Evolutionary conservation across 108 stramenopile genomes (phyloP), one percentile per base, ranked within the genome.

Genomic region (Cylindrotheca fusiformis): DNA sequence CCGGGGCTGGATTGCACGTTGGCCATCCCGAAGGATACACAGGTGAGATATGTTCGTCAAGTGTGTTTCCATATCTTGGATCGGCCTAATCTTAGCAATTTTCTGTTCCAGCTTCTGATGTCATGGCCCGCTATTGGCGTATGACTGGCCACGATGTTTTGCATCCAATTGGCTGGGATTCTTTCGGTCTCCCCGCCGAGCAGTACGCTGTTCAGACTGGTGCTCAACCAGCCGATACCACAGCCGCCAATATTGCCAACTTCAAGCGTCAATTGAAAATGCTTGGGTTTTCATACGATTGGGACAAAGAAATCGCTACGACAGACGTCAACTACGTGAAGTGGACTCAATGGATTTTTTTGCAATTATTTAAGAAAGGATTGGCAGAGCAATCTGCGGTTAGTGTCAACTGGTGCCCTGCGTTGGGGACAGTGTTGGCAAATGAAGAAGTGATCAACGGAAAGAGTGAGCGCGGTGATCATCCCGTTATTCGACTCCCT

Each of bases 111-210:
- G 96, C 97, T 5, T 94, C 96, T 26, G 99, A 99, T 76, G 83
- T 96, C 45, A 95, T 98, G 95, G 75, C 97, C n/a, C 90, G 99
- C 5, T 98, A 96, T 68, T 97, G 88, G 90, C 85, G 99, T 48
- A 97, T 97, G 96, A 88, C 82, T 25, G 91, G 86, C 14, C 86
- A 88, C 67, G 96, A 97, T 68, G 99, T 99, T 31, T 81, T 99
- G 32, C 97, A 98, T 72, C 99, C 99, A 25, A 99, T 99, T 65
- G 99, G 99, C 17, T 99, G 97, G 97, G 99, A 99, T 72, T 93
- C 96, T n/a, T 99, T 98, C 77, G 99, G 99, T 22, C 80, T 99
- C 36, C 99, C 99, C n/a, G 99, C 99, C 18, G 99, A 99, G 73
- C 97, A 99, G 80, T 97, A 94, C 73, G 99, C 99, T 36, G 93